phyloP scores from a whole-genome alignment of 139 green algal species.

The Picochlorum sp. region DNA sequence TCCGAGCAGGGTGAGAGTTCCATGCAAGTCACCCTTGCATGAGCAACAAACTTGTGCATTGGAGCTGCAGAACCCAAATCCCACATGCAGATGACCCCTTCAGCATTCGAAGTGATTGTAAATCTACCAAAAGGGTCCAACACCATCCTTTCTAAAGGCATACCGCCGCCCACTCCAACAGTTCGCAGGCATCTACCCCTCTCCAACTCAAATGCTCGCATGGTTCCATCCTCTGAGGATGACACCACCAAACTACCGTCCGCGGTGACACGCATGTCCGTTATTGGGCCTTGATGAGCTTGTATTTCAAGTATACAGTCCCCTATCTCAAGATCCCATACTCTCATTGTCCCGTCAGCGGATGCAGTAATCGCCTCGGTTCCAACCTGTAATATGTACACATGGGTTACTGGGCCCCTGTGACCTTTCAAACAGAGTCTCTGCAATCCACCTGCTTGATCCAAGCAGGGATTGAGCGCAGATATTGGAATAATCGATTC shows the following conservation, averaged over 20 bases:
- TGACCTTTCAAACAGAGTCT: constrained; percentile 71
- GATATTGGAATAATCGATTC: background rate
- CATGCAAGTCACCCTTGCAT: constrained; percentile 25
- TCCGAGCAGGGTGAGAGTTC: constrained; percentile 36
- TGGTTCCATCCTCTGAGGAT: constrained; percentile 32
- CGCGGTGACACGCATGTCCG: constrained; percentile 23
- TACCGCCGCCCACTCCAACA: constrained; percentile 27
- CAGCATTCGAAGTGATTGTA: constrained; percentile 43
- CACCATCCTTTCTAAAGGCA: constrained; percentile 39
- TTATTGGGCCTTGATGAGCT: constrained; percentile 27
- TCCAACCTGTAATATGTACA: constrained; percentile 61
- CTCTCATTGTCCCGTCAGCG: constrained; percentile 51
- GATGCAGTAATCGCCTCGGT: constrained; percentile 60
- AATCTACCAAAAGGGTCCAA: constrained; percentile 49
- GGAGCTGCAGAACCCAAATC: constrained; percentile 33
- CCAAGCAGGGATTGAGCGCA: constrained; percentile 46
- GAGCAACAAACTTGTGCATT: constrained; percentile 10
- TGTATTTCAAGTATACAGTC: constrained; percentile 66
- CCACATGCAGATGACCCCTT: constrained; percentile 55
- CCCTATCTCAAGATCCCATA: constrained; percentile 78
- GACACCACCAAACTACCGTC: constrained; percentile 41
- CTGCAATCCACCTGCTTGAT: constrained; percentile 70
- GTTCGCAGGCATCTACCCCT: constrained; percentile 34
- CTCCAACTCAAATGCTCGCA: constrained; percentile 42
- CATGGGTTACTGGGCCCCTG: constrained; percentile 30